These are phyloP conservation scores for Fraxinus baroniana DNA, from an alignment of 305 asterid species.

Conservation along the genomic window DNA sequence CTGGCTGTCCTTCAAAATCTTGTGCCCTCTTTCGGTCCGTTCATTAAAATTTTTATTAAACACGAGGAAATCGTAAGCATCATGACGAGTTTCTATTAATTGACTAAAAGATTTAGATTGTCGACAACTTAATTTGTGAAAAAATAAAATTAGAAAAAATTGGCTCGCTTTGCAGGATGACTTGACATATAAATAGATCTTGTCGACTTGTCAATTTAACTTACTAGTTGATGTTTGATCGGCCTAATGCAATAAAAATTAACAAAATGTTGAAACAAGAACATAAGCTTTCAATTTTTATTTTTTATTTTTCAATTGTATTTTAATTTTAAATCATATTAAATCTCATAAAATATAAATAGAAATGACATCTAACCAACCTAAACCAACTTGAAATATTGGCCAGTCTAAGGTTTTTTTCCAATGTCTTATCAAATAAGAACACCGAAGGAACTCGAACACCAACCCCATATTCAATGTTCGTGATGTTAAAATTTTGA, in stretches of 20 bases:
- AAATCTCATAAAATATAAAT: too few relatives aligned
- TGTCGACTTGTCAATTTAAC: neutral
- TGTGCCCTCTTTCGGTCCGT: constrained; percentile 9
- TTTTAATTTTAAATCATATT: too few relatives aligned
- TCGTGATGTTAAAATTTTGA: neutral
- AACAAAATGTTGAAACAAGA: neutral
- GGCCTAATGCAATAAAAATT: neutral
- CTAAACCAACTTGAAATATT: neutral
- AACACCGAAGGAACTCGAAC: neutral
- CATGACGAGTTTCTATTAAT: neutral
- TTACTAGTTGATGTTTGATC: neutral
- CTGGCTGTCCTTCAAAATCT: constrained; percentile 30
- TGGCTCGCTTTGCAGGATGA: neutral
- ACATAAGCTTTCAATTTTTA: neutral
- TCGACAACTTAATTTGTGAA: neutral
- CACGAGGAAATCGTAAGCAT: neutral
- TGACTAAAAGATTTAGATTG: neutral
- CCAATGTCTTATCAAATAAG: neutral
- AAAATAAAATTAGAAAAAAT: too few relatives aligned
- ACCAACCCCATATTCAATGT: neutral
- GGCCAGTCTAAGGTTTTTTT: neutral
- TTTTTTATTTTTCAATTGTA: neutral
- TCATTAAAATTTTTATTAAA: neutral
- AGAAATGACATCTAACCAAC: neutral
- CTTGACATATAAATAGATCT: neutral